Conservation (phyloP, 208 protist species). For the Plasmodiophora brassicae region DNA sequence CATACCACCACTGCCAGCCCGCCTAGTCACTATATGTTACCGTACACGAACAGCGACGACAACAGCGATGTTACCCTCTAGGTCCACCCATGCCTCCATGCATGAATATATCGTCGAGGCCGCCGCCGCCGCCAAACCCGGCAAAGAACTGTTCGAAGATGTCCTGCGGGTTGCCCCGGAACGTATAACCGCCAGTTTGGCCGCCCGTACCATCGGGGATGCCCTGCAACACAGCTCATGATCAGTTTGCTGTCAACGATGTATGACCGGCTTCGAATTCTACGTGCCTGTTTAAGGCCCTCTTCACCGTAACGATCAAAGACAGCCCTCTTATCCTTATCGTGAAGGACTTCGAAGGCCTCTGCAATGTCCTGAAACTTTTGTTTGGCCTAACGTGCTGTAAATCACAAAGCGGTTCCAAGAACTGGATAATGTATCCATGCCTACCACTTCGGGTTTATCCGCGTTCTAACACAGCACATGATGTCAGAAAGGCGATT, state of each 20-base stretch:
- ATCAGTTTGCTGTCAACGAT: background rate
- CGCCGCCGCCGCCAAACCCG: background rate
- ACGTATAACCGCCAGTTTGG: background rate
- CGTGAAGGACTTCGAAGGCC: conserved; percentile 44
- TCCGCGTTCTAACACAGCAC: too few relatives aligned
- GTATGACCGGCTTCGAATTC: background rate
- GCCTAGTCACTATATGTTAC: too few relatives aligned
- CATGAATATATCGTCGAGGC: background rate
- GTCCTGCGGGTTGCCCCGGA: background rate
- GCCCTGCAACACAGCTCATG: background rate
- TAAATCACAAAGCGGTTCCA: too few relatives aligned
- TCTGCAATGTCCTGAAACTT: conserved; percentile 2
- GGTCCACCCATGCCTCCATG: background rate
- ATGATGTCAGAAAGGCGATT: too few relatives aligned
- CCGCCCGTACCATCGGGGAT: background rate
- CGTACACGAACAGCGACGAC: too few relatives aligned
- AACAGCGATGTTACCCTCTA: too few relatives aligned
- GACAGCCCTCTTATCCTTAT: conserved; percentile 22
- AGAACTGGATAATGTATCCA: too few relatives aligned
- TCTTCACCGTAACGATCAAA: background rate
- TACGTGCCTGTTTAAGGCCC: background rate
- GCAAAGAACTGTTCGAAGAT: background rate
- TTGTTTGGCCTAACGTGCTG: conserved; percentile 36
- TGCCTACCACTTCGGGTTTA: too few relatives aligned
- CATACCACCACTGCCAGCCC: too few relatives aligned